Evolutionary conservation across 805 yeast species (phyloP).

Genomic region (Saturnispora halmiae): DNA sequence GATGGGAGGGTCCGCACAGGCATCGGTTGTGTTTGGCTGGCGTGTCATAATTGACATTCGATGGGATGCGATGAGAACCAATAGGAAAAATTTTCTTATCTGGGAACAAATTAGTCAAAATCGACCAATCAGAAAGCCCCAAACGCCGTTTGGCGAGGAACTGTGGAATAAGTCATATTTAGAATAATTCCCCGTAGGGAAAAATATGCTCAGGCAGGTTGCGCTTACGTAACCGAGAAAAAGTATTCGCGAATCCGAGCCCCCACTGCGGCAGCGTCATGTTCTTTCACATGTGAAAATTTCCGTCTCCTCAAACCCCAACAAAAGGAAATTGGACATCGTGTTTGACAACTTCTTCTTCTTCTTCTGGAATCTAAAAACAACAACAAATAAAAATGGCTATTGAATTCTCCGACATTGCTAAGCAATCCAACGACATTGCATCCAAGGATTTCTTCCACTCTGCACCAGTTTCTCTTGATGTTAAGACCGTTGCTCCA

Average conservation of each 20-base stretch:
- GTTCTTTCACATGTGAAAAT: not conserved
- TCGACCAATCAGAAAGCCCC: too few species aligned
- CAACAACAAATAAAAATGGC: constrained; percentile 47
- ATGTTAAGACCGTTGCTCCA: constrained; percentile 88
- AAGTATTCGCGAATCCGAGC: not conserved
- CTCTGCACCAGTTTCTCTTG: constrained; percentile 76
- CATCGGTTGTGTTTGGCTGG: too few species aligned
- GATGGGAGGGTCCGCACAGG: too few species aligned
- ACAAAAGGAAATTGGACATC: too few species aligned
- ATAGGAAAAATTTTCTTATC: too few species aligned
- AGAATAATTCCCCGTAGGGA: too few species aligned
- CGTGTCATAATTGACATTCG: too few species aligned
- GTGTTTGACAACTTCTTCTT: not conserved
- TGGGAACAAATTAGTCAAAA: too few species aligned
- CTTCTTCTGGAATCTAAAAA: not conserved
- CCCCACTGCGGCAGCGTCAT: not conserved
- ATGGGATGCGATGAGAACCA: not conserved
- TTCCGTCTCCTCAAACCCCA: too few species aligned
- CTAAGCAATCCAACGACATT: constrained; percentile 86
- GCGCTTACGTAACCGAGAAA: not conserved
- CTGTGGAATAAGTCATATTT: too few species aligned
- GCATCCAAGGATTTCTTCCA: constrained; percentile 91
- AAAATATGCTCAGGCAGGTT: not conserved
- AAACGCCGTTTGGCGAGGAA: too few species aligned
- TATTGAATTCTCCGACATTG: constrained; percentile 87